These are phyloP conservation scores for Kalaharituber pfeilii DNA, from an alignment of 2,329 filamentous ascomycete species.

Conservation along the genomic window DNA sequence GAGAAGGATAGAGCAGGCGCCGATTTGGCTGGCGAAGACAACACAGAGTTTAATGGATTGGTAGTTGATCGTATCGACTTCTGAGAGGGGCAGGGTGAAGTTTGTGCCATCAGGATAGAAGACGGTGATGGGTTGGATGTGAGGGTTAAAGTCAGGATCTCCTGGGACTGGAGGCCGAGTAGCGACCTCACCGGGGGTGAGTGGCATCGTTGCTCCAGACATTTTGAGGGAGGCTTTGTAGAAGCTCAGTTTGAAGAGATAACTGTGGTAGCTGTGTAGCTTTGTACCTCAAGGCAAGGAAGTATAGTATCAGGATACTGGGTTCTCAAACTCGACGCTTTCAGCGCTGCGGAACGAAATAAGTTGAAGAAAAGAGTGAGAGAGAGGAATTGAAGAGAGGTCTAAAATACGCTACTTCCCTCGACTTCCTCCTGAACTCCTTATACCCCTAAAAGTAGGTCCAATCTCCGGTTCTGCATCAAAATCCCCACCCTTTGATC, in stretches of 20 bases:
- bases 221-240: background rate
- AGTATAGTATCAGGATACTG: background rate
- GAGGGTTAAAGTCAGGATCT: conserved; percentile 10
- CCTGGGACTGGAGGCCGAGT: too few species aligned
- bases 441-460: too few species aligned
- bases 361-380: too few species aligned
- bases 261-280: background rate
- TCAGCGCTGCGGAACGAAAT: too few species aligned
- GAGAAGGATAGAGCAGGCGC: conserved; percentile 48
- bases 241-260: background rate
- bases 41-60: conserved; percentile 27
- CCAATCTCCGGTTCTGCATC: too few species aligned
- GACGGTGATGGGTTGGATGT: conserved; percentile 11
- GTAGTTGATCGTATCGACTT: conserved; percentile 5
- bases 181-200: background rate
- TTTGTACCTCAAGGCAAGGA: background rate
- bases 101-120: conserved; percentile 17
- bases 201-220: background rate
- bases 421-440: too few species aligned
- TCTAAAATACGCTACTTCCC: too few species aligned
- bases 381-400: too few species aligned
- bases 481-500: too few species aligned
- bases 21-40: conserved; percentile 54
- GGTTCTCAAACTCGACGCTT: too few species aligned
- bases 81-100: conserved; percentile 15